Evolutionary conservation across 805 yeast species (phyloP).

Genomic region (Pichia heedii): DNA sequence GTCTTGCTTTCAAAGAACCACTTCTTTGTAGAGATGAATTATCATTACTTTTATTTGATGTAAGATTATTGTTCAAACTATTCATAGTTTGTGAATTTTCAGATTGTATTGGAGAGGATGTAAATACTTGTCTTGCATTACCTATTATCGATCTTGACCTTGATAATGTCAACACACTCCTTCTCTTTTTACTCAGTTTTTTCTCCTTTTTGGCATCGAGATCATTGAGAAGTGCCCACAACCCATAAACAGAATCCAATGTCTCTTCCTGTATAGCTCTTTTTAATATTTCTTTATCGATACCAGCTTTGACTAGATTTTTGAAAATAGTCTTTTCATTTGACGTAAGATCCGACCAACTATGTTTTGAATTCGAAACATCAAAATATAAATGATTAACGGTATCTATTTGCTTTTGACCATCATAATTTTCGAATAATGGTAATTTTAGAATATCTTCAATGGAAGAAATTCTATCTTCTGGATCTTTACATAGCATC

Average conservation of each 20-base stretch:
- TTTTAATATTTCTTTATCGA: slow-evolving; percentile 53
- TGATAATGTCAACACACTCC: slow-evolving; percentile 22
- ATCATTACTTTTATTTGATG: neutral
- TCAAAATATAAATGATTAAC: slow-evolving; percentile 29
- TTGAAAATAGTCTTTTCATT: slow-evolving; percentile 56
- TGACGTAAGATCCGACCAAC: slow-evolving; percentile 29
- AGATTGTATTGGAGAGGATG: slow-evolving; percentile 9
- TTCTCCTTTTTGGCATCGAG: slow-evolving; percentile 38
- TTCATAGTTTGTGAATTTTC: too few relatives aligned
- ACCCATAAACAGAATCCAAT: slow-evolving; percentile 65
- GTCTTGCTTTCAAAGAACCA: neutral
- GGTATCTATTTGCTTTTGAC: slow-evolving; percentile 32
- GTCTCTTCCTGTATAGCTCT: slow-evolving; percentile 48
- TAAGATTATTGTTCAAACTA: neutral
- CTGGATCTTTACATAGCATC: slow-evolving; percentile 60
- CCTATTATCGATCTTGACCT: slow-evolving; percentile 19
- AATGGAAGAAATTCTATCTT: slow-evolving; percentile 45
- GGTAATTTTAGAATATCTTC: slow-evolving; percentile 43
- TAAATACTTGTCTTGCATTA: slow-evolving; percentile 13
- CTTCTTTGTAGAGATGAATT: neutral
- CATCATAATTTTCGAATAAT: slow-evolving; percentile 37
- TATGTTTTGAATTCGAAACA: slow-evolving; percentile 18
- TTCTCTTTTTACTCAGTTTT: slow-evolving; percentile 19
- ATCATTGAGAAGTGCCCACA: slow-evolving; percentile 62
- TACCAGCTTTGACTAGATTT: slow-evolving; percentile 48